Evolutionary conservation across 306 rosid species (phyloP).

Genomic region (Cucumis cinereus): DNA sequence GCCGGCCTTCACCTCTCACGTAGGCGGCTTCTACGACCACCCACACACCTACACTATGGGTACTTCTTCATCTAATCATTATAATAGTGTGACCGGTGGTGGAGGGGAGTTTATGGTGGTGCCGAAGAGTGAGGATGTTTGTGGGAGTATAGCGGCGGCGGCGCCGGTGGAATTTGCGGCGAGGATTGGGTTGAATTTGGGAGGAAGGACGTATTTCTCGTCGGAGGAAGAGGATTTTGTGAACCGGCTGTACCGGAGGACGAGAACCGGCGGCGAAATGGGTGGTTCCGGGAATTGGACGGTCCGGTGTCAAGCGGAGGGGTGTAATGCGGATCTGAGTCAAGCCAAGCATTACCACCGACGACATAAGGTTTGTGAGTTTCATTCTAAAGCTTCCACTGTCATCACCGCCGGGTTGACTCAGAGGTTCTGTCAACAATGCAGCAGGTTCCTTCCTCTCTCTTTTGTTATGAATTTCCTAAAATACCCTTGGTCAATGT

Average conservation of each 20-base stretch:
- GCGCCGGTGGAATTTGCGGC: constrained; percentile 52
- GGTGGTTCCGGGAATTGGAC: constrained; percentile 49
- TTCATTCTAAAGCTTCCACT: constrained; percentile 87
- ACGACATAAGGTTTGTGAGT: constrained; percentile 96
- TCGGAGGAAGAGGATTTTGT: constrained; percentile 69
- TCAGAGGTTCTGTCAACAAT: constrained; percentile 99
- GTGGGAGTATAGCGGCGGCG: background rate
- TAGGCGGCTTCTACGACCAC: constrained; percentile 38
- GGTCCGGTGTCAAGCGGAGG: constrained; percentile 85
- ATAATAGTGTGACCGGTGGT: constrained; percentile 26
- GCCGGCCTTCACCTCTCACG: constrained; percentile 13
- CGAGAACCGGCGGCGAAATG: constrained; percentile 35
- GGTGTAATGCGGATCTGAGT: constrained; percentile 86
- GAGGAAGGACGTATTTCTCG: constrained; percentile 78
- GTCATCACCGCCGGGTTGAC: constrained; percentile 92
- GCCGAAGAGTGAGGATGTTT: constrained; percentile 53
- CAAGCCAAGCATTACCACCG: constrained; percentile 96
- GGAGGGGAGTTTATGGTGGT: constrained; percentile 35
- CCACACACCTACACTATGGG: background rate
- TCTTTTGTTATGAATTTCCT: background rate
- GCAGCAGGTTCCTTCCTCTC: constrained; percentile 62
- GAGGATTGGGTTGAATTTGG: constrained; percentile 79
- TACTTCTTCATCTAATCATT: background rate
- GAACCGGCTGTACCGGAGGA: constrained; percentile 70
- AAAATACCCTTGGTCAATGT: background rate